phyloP scores from a whole-genome alignment of 2,329 filamentous ascomycete species.

The Neoascochyta sp. region DNA sequence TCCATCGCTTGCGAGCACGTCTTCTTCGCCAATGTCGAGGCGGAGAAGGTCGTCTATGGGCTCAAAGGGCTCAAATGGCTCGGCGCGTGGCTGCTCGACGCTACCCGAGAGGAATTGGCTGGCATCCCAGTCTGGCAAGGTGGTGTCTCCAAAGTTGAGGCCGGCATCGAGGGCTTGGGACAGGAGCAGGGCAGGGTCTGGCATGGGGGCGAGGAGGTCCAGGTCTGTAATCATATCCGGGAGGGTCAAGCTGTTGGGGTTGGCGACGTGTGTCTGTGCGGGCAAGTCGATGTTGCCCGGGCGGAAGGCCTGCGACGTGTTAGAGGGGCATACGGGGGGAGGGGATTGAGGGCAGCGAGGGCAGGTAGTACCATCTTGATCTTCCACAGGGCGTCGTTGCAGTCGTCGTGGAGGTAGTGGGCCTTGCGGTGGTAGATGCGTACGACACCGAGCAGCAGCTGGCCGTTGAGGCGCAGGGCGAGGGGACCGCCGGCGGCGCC shows the following conservation, averaged over 20 bases:
- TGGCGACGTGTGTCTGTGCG: constrained; percentile 68
- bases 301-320: constrained; percentile 67
- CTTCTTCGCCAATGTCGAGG: constrained; percentile 61
- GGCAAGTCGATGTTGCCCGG: constrained; percentile 95
- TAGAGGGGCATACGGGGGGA: constrained; percentile 9
- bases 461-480: constrained; percentile 87
- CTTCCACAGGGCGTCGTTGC: constrained; percentile 94
- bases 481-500: constrained; percentile 71
- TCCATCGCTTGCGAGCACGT: constrained; percentile 28
- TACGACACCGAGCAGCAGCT: constrained; percentile 91
- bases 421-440: constrained; percentile 97
- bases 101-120: constrained; percentile 77
- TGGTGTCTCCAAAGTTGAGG: constrained; percentile 40
- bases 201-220: constrained; percentile 73
- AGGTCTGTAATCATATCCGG: constrained; percentile 91
- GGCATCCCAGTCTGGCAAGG: constrained; percentile 54
- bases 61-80: constrained; percentile 44
- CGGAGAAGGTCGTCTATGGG: constrained; percentile 57
- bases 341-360: constrained; percentile 22
- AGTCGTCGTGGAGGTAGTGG: constrained; percentile 92
- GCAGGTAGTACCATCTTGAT: constrained; percentile 79
- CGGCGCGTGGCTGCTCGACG: constrained; percentile 53
- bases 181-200: constrained; percentile 80
- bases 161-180: constrained; percentile 60
- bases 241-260: constrained; percentile 80